Evolutionary conservation across 495 filamentous ascomycete species (phyloP), one percentile per base, ranked within the genome.

Genomic region (Trypethelium eluteriae): DNA sequence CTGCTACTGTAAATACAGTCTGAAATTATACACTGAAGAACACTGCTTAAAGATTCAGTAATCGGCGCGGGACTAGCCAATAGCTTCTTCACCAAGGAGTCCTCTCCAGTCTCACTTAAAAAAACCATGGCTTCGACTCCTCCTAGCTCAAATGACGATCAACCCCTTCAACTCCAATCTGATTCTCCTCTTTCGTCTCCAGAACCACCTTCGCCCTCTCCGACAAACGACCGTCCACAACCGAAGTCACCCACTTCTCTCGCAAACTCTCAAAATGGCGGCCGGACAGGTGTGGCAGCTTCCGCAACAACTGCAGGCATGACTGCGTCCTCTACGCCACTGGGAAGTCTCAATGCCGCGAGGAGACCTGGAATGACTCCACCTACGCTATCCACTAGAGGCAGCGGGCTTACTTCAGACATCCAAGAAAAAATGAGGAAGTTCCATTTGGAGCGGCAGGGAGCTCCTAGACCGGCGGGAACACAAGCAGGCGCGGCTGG

Each of bases 341-440:
- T 95, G 38, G 93, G 89, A n/a, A 84, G 87, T 46, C 74, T 96
- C 70, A 93, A 89, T 73, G 91, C 88, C 62, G 91, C 90, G 34
- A 85, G 91, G 65, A 82, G 86, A 70, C 84, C 86, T 47, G 75
- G 63, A 63, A 66, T 59, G 53, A 14, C 77, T 46, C 76, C 80
- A 11, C 71, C 79, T 10, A 82, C 84, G 10, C 80, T 87, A 72
- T 84, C 85, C 47, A 82, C 80, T 62, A 79, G 81, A 56, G 73
- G 79, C 65, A 79, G 79, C 56, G 76, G 82, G 38, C 77, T 94
- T 65, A 76, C 72, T 59, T 67, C 70, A 74, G 91, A 95, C 68
- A 85, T 97, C 67, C 84, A 89, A 79, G 89, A 87, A 44, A 92
- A 88, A 70, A 88, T 93, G 81, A 86, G 85, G 69, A 89, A 88